Evolutionary conservation across 768 basidiomycete species (phyloP), one percentile per base, ranked within the genome.

Genomic region (Auriscalpium orientale): DNA sequence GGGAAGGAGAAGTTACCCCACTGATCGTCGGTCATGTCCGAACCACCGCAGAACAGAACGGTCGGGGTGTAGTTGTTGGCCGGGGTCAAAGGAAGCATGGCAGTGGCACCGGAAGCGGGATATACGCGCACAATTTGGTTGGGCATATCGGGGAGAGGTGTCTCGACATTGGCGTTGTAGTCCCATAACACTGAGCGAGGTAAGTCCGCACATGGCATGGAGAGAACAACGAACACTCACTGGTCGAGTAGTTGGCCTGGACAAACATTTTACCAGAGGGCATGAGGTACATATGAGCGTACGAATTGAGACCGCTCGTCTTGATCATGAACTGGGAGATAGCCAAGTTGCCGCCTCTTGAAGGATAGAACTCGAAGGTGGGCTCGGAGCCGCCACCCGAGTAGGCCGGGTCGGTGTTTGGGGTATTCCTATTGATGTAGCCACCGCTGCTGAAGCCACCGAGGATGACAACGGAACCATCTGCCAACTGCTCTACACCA

Each of bases 21-120:
- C 46, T 74, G 74, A 8, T 76, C 74, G 15, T 82, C 84, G 3
- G 84, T 74, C 80, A 95, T 86, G 67, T 87, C 77, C 9, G 82
- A 81, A 28, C 95, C 95, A 50, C 95, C 95, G 61, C 95, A 98
- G 72, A 98, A 95, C 46, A 98, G 64, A 46, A 97, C 67, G 0
- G 91, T 91, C 0, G 87, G 90, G 0, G 78, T 81, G 68, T 90
- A 98, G 66, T 90, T 87, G 73, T 95, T 97, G 22, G 78, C 86
- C 5, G 89, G 87, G 1, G 90, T 95, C 16, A 98, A 78, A 8
- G 95, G 95, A 0, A 98, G 79, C 87, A 98, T 91, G 43, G 88
- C 88, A 2, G 79, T 80, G 0, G 87, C 95, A 35, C 90, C 92
- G 9, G 92, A 92, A 0, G 88, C 95, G 9, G 93, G 93, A 65